A percentile compares a stretch with the other conserved stretches of the same genome.
These are phyloP conservation scores for Exophiala mesophila DNA, from an alignment of 2,329 filamentous ascomycete genomes.

Conservation along the genomic window DNA sequence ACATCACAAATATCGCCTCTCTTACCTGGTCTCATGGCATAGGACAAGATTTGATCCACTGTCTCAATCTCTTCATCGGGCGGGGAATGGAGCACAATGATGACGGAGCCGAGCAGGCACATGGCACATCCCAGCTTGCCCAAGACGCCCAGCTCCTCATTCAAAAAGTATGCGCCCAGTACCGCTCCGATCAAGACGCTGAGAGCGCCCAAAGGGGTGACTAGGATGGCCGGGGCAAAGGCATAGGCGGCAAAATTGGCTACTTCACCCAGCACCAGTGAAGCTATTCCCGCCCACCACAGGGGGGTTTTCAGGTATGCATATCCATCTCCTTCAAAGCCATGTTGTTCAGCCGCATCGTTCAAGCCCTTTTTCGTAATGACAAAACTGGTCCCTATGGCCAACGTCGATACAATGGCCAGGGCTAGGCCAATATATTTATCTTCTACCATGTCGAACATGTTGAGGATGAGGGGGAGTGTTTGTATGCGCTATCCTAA, in stretches of 20 bases:
- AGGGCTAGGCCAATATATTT: conserved; percentile 45
- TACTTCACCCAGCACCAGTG: conserved; percentile 85
- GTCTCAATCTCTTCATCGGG: conserved; percentile 87
- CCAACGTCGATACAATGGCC: conserved; percentile 45
- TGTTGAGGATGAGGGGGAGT: conserved; percentile 1
- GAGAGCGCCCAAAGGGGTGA: conserved; percentile 88
- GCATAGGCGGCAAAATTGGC: conserved; percentile 98
- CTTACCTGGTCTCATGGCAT: conserved; percentile 85
- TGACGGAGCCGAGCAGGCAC: conserved; percentile 90
- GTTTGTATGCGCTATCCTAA: not conserved
- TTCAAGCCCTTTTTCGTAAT: conserved; percentile 98
- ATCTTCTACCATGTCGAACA: conserved; percentile 24
- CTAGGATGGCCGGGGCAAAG: conserved; percentile 96
- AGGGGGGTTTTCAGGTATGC: conserved; percentile 90
- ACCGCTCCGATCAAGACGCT: conserved; percentile 94
- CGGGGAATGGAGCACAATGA: conserved; percentile 95
- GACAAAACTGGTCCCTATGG: conserved; percentile 82
- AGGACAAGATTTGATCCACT: conserved; percentile 85
- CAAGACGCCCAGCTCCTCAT: conserved; percentile 82
- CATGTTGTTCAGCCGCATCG: conserved; percentile 83
- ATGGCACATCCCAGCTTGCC: conserved; percentile 94
- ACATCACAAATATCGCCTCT: not conserved
- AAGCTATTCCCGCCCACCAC: conserved; percentile 94
- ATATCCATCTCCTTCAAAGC: conserved; percentile 94
- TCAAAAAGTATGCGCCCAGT: conserved; percentile 87